Evolutionary conservation across 805 yeast species (phyloP), one percentile per base, ranked within the genome.

Genomic region (Wickerhamomyces canadensis): DNA sequence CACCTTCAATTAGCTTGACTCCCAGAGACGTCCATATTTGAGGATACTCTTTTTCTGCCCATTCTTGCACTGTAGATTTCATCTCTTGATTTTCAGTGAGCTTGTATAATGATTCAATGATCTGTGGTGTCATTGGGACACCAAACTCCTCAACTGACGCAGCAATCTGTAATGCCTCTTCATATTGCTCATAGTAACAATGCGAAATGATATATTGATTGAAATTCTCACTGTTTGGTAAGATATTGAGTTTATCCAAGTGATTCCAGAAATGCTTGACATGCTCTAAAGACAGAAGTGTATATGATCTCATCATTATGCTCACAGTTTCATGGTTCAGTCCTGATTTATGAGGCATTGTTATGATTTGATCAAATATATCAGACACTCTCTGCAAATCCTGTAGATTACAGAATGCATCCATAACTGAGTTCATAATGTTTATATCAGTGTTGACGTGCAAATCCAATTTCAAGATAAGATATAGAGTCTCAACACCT

Each of bases 131-230:
- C 6, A 76, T 55, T 26, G 60, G 59, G 5, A 74, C 55, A 27
- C 72, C 77, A 42, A 68, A 64, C 25, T 71, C 72, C 22, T 61
- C 67, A 55, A 78, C 69, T 21, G 63, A 64, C 16, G 65, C 62
- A 4, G 76, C 66, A 19, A 77, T 55, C 14, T 62, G 61, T 6
- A 78, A 58, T 0, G 93, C 93, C 4, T 72, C 68, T 9, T 68
- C 69, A 27, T 68, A 70, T 32, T 69, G 61, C 8, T 82, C 87
- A 51, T 78, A 77, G 47, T 79, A 80, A 42, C 84, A 80, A 53
- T 82, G 79, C 0, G 87, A 84, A 39, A 81, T 72, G 24, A 84
- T 56, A 48, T 74, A 79, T 53, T 81, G 86, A 28, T 67, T 69
- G 51, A 70, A 72, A 24, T 79, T 67, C 9, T 66, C 66, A 25